Evolutionary conservation across 2,329 filamentous ascomycete species (phyloP), one percentile per base, ranked within the genome.

Genomic region (Endothia cerciana): DNA sequence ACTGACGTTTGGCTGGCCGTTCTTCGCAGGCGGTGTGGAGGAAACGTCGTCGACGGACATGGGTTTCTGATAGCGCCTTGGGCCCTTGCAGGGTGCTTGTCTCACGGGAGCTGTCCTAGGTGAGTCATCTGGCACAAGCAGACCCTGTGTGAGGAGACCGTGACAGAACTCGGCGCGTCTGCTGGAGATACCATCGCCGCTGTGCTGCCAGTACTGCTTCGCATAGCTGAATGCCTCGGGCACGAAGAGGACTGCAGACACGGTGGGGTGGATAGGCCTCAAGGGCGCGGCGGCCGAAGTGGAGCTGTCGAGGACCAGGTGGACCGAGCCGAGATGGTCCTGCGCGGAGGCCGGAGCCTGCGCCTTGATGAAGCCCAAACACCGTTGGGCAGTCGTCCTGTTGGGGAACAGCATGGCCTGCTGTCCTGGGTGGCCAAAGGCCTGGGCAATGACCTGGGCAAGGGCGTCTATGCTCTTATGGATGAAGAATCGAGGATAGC

Each of bases 181-280:
- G 75, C 94, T 97, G 0, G 94, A 97, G 17, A 97, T 84, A 19
- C 95, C 95, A 68, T 97, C 94, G 25, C 95, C 95, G 0, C 92
- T 91, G 77, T 99, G 95, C 76, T 98, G 95, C 95, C 95, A 99
- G 73, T 97, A 97, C 73, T 93, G 87, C 77, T 97, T 98, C n/a
- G 93, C 92, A 66, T 91, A 77, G 4, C 87, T 79, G 72, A 90
- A 94, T 22, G 87, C 79, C 15, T 88, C 85, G 56, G 85, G 81
- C 0, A 89, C 87, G 71, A 90, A 93, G 51, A 98, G 75, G 3
- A 97, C 88, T 30, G 88, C 89, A 1, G 86, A 91, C 28, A 94
- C 80, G 11, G 83, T 81, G 0, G 90, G 89, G 2, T 80, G 79
- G 36, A 91, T 77, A 45, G 83, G 80, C 56, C 77, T 79, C n/a